These are phyloP conservation scores for Leccinum pallidistipes DNA, from an alignment of 1,284 basidiomycete genomes.

Conservation along the genomic window DNA sequence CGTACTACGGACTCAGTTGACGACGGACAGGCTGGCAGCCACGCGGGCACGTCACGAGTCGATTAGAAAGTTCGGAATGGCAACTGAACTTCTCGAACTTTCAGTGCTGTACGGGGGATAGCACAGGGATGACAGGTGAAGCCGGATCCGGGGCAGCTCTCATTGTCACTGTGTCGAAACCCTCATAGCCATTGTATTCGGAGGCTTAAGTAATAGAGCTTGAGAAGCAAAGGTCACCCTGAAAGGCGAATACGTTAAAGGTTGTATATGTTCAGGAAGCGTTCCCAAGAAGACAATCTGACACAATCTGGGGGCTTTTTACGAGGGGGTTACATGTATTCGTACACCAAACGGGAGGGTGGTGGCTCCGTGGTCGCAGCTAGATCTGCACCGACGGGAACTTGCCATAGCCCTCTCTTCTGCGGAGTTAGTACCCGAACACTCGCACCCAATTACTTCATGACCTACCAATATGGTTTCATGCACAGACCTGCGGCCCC, in stretches of 20 bases:
- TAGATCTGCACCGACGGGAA: constrained; percentile 29
- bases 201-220: constrained; percentile 34
- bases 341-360: constrained; percentile 12
- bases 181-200: constrained; percentile 28
- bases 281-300: constrained; percentile 19
- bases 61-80: background rate
- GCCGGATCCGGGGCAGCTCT: constrained; percentile 14
- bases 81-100: background rate
- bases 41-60: background rate
- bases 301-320: constrained; percentile 15
- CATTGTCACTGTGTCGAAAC: constrained; percentile 10
- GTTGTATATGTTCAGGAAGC: constrained; percentile 17
- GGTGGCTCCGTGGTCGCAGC: constrained; percentile 27
- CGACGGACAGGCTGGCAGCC: background rate
- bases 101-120: constrained; percentile 13
- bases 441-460: constrained; percentile 34
- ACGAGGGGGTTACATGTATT: constrained; percentile 5
- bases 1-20: background rate
- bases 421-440: constrained; percentile 37
- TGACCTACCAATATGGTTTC: constrained; percentile 33
- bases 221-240: constrained; percentile 23
- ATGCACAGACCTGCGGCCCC: constrained; percentile 35
- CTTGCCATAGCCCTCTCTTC: constrained; percentile 21
- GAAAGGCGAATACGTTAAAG: constrained; percentile 20
- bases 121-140: constrained; percentile 10